A percentile compares a stretch with the other conserved stretches of the same genome.
Evolutionary conservation across 306 rosid species (phyloP).

Genomic region (Cyamopsis tetragonoloba): DNA sequence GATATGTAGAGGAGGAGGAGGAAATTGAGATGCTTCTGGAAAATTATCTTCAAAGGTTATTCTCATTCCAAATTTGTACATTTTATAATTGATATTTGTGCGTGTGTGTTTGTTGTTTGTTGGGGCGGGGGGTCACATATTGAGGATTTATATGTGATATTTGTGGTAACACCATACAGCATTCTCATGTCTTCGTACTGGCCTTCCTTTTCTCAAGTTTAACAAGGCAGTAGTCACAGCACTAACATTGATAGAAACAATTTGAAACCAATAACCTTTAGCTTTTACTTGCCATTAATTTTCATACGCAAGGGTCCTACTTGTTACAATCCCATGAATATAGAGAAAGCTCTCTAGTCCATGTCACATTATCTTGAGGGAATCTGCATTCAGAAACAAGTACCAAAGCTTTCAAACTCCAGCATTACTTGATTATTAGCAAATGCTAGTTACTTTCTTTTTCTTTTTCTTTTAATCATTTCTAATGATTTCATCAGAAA

Average conservation of each 20-base stretch:
- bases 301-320: not conserved
- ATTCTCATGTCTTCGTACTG: not conserved
- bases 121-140: too few relatives aligned
- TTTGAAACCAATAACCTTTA: conserved; percentile 10
- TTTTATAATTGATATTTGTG: conserved; percentile 13
- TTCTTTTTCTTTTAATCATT: not conserved
- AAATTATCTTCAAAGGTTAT: conserved; percentile 95
- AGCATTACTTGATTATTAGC: conserved; percentile 3
- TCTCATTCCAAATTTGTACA: conserved; percentile 20
- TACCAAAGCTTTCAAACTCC: conserved; percentile 17
- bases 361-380: conserved; percentile 5
- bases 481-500: conserved; percentile 3
- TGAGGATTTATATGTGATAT: conserved; percentile 18
- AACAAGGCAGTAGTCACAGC: not conserved
- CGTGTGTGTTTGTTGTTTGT: too few relatives aligned
- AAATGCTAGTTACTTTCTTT: not conserved
- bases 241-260: not conserved
- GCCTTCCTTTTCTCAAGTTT: conserved; percentile 1
- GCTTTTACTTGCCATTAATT: conserved; percentile 4
- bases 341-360: not conserved
- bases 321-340: not conserved
- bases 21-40: conserved; percentile 99
- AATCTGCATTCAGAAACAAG: conserved; percentile 20
- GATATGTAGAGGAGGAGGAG: conserved; percentile 89
- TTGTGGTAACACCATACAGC: not conserved